Base-by-base conservation (phyloP, 75 land plant genomes). In the Pseudotsuga menziesii region DNA sequence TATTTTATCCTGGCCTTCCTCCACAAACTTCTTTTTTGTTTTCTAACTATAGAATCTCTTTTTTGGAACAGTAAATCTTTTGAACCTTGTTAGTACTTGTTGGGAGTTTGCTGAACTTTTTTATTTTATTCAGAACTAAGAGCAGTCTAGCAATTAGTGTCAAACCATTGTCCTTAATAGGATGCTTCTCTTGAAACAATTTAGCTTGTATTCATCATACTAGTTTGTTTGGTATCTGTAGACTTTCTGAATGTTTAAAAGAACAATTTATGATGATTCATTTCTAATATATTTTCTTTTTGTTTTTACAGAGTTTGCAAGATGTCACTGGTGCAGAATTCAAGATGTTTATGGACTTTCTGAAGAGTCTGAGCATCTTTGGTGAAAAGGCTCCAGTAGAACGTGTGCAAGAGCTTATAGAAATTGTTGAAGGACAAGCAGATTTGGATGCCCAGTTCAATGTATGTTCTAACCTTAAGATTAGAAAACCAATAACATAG, bases 311-410 rank as follows among this genome's bases (percentile, higher is more conserved):
- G 99, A 89, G 98, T 82, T 77, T 96, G 63, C 98, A 91, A 88
- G 99, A 96, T 89, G 99, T 96, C 6, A 96, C 99, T 52, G 93
- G 95, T 72, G 95, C 89, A 56, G 99, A 96, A 73, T 96, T 96
- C 78, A 92, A 94, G 80, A 86, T 96, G 94, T 96, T 96, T 78
- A 94, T 96, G 98, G 95, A 96, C 62, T 96, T 96, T 80, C 72
- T 96, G 77, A 92, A 84, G 83, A 89, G 92, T 76, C 91, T 96
- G 60, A 89, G 78, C 56, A 86, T 96, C 56, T 96, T 96, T 90
- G 98, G 95, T 39, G 92, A 94, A 26, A 83, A 80, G 60, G 93
- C 98, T 78, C 93, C 95, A 23, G 82, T 82, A 60, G 95, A 96
- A 35, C 91, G 90, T 23, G 79, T 96, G 22, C 93, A 96, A 81